phyloP scores from a whole-genome alignment of 257 asterid genomes.

The Eucommia ulmoides region DNA sequence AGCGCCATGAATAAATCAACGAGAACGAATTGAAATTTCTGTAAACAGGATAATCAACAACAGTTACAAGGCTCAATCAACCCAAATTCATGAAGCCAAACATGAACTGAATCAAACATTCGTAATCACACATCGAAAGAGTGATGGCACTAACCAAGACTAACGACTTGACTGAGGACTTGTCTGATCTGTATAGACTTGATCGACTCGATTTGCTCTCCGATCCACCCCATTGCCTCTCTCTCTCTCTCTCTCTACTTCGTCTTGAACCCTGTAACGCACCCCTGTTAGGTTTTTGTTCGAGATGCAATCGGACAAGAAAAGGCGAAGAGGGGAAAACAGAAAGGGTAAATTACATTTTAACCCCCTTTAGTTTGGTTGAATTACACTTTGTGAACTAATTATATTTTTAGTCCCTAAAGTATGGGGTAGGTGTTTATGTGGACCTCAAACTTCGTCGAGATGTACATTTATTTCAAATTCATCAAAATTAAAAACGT shows the following conservation, averaged over 20 bases:
- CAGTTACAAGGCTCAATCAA: no score
- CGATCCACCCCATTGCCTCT: constrained; percentile 78
- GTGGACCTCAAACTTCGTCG: no score
- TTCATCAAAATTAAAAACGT: no score
- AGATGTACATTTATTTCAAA: no score
- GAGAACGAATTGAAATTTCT: neutral
- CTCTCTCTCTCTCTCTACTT: constrained; percentile 3
- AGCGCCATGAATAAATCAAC: neutral
- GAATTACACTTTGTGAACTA: no score
- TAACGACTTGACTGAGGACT: constrained; percentile 27
- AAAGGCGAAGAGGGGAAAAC: no score
- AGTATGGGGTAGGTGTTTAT: no score
- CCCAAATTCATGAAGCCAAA: no score
- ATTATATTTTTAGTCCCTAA: no score
- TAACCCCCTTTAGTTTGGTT: no score
- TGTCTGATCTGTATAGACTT: constrained; percentile 82
- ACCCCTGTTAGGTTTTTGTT: neutral
- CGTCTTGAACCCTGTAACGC: neutral
- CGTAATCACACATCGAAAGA: neutral
- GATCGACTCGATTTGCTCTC: constrained; percentile 86
- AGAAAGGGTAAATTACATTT: no score
- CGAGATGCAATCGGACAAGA: no score
- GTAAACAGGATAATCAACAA: neutral
- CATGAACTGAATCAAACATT: neutral
- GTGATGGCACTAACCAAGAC: neutral